A percentile compares a stretch with the other conserved stretches of the same genome.
phyloP scores from a whole-genome alignment of 768 basidiomycete species.

The Hortiboletus flavorubellus region DNA sequence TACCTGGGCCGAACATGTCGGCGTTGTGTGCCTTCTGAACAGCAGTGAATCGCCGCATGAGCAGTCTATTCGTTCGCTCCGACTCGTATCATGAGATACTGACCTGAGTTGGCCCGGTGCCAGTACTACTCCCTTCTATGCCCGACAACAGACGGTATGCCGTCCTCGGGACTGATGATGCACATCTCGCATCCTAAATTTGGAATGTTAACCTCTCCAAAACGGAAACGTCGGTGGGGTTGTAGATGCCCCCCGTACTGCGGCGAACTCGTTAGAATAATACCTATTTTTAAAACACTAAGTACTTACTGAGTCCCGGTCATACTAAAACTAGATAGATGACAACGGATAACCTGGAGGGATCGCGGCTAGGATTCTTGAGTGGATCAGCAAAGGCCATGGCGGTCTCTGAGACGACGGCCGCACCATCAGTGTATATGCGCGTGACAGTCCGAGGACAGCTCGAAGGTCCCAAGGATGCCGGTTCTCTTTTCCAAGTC shows the following conservation, averaged over 20 bases:
- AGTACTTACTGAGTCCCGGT: conserved; percentile 37
- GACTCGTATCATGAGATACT: too few species aligned
- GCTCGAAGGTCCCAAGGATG: conserved; percentile 27
- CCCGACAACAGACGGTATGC: conserved; percentile 11
- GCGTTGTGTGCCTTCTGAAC: too few species aligned
- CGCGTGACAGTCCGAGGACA: conserved; percentile 29
- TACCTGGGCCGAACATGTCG: too few species aligned
- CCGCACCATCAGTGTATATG: conserved; percentile 42
- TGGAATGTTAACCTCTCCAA: conserved; percentile 28
- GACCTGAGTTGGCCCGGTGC: too few species aligned
- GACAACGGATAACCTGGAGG: conserved; percentile 15
- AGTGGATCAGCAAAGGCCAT: conserved; percentile 33
- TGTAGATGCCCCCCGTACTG: conserved; percentile 37
- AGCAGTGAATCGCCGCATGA: too few species aligned
- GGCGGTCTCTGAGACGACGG: conserved; percentile 37
- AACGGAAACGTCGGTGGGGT: conserved; percentile 19
- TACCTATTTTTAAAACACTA: neutral
- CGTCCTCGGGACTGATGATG: conserved; percentile 26
- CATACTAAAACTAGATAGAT: conserved; percentile 41
- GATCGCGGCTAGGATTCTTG: conserved; percentile 17
- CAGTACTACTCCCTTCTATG: too few species aligned
- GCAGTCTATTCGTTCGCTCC: too few species aligned
- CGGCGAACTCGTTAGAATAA: neutral
- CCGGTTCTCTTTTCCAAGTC: conserved; percentile 26
- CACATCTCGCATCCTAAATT: conserved; percentile 33